Evolutionary conservation across 257 asterid genomes (phyloP).

Genomic region (Fraxinus cuspidata): DNA sequence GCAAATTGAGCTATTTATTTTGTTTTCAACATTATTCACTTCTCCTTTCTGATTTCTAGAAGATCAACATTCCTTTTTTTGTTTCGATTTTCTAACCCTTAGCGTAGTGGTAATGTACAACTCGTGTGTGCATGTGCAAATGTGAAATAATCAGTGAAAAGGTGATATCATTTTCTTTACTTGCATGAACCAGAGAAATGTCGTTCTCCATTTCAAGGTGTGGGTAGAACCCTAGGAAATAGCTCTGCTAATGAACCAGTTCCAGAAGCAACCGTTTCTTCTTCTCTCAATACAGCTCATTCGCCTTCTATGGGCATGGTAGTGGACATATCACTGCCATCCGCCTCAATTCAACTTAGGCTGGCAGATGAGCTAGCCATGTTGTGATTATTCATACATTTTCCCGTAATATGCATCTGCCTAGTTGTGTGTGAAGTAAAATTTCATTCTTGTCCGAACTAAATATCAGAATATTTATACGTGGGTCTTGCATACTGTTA

Average conservation of each 20-base stretch:
- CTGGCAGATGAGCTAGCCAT: slow-evolving; percentile 52
- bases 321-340: slow-evolving; percentile 72
- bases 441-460: neutral
- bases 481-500: neutral
- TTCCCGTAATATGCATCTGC: neutral
- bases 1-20: neutral
- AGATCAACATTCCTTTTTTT: neutral
- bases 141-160: neutral
- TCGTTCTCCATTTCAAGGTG: slow-evolving; percentile 66
- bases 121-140: neutral
- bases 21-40: neutral
- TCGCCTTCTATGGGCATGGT: slow-evolving; percentile 57
- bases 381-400: slow-evolving; percentile 7
- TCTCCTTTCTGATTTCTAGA: neutral
- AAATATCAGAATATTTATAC: neutral
- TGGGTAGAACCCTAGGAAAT: slow-evolving; percentile 88
- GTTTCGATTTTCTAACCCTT: neutral
- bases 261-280: slow-evolving; percentile 37
- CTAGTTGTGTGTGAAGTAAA: neutral
- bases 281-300: slow-evolving; percentile 51
- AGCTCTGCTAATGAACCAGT: slow-evolving; percentile 46
- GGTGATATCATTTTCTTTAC: neutral
- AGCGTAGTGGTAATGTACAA: neutral
- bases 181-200: slow-evolving; percentile 71
- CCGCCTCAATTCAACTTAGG: slow-evolving; percentile 89